These are phyloP conservation scores for Pyronema domesticum DNA, from an alignment of 495 filamentous ascomycete genomes.

Conservation along the genomic window DNA sequence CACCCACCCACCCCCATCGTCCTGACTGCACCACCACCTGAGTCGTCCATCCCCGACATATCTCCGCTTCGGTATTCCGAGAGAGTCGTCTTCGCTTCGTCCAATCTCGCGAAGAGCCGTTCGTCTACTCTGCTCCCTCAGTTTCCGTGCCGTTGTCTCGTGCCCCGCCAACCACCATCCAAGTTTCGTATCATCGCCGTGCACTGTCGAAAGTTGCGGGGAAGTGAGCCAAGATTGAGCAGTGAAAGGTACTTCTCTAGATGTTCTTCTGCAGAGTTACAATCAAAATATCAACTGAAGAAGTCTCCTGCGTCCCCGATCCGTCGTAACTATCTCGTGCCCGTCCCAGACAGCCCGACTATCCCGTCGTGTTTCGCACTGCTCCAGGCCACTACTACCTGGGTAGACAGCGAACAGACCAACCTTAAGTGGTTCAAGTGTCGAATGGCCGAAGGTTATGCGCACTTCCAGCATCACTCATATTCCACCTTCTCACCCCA, in stretches of 20 bases:
- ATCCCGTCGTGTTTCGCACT: constrained; percentile 2
- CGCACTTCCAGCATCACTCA: constrained; percentile 19
- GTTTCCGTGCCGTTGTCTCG: not conserved
- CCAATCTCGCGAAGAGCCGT: too few relatives aligned
- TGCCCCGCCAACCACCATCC: not conserved
- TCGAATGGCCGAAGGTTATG: constrained; percentile 26
- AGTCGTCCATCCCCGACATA: too few relatives aligned
- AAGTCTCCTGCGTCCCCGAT: not conserved
- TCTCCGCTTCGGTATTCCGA: too few relatives aligned
- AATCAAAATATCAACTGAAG: constrained; percentile 14
- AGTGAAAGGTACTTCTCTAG: constrained; percentile 16
- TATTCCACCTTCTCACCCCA: constrained; percentile 7
- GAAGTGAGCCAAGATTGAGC: too few relatives aligned
- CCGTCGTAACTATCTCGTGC: not conserved
- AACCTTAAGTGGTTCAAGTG: not conserved
- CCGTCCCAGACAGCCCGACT: constrained; percentile 4
- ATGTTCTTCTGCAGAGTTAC: constrained; percentile 20
- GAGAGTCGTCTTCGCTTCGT: too few relatives aligned
- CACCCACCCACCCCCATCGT: not conserved
- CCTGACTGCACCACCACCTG: too few relatives aligned
- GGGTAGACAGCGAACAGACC: not conserved
- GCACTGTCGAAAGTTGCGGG: too few relatives aligned
- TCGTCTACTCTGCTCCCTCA: too few relatives aligned
- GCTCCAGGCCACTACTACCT: not conserved
- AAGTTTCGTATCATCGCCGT: too few relatives aligned